phyloP scores from a whole-genome alignment of 176 grass and related monocot species.

The Carex scoparia region DNA sequence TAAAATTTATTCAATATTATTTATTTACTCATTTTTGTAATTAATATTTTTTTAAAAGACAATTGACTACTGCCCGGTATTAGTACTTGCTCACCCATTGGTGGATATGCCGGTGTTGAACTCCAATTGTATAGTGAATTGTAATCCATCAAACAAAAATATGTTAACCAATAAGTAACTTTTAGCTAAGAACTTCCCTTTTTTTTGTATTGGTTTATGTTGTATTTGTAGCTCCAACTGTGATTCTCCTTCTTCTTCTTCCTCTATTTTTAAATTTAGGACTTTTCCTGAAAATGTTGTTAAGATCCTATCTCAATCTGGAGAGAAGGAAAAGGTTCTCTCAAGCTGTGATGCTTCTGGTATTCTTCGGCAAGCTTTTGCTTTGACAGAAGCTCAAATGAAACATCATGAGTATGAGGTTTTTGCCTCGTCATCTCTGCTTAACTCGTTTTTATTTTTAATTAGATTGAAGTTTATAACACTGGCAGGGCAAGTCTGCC shows the following conservation, averaged over 20 bases:
- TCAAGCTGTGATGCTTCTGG: constrained; percentile 70
- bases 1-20: constrained; percentile 29
- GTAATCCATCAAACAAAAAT: neutral
- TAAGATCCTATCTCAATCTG: constrained; percentile 50
- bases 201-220: neutral
- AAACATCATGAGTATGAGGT: constrained; percentile 76
- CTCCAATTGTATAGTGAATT: neutral
- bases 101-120: neutral
- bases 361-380: constrained; percentile 71
- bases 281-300: constrained; percentile 62
- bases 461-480: neutral
- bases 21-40: constrained; percentile 15
- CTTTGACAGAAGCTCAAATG: constrained; percentile 66
- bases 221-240: neutral
- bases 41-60: neutral
- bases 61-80: neutral
- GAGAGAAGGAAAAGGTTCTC: constrained; percentile 55
- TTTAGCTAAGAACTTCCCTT: neutral
- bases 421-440: constrained; percentile 23
- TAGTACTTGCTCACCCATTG: neutral
- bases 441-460: constrained; percentile 1
- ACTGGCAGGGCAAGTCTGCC: neutral
- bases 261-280: constrained; percentile 45
- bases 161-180: neutral
- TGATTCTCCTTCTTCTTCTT: constrained; percentile 12